Conservation (phyloP, 2,329 filamentous ascomycete species). For the Raffaelea deltoideospora region DNA sequence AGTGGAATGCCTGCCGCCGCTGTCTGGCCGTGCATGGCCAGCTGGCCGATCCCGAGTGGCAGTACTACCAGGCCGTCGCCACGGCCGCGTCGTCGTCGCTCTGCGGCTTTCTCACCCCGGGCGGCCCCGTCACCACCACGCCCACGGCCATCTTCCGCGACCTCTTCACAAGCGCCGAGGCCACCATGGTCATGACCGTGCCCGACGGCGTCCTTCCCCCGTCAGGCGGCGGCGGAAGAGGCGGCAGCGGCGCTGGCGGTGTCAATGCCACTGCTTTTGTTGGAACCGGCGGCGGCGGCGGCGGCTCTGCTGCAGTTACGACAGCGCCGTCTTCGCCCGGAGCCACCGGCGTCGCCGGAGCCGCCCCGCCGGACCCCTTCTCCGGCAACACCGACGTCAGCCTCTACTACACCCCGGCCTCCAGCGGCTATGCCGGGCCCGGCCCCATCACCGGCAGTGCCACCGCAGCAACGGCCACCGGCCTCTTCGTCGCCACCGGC, state of each 20-base stretch:
- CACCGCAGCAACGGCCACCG: slow-evolving; percentile 18
- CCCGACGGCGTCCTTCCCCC: too few relatives aligned
- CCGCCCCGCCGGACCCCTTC: slow-evolving; percentile 5
- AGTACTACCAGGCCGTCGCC: slow-evolving; percentile 19
- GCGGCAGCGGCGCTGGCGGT: too few relatives aligned
- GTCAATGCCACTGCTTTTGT: too few relatives aligned
- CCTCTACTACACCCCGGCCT: slow-evolving; percentile 23
- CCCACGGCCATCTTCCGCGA: slow-evolving; percentile 20
- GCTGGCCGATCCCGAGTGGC: slow-evolving; percentile 17
- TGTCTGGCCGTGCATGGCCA: slow-evolving; percentile 25
- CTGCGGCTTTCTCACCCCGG: slow-evolving; percentile 13
- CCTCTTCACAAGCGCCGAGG: slow-evolving; percentile 18
- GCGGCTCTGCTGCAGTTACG: too few relatives aligned
- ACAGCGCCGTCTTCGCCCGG: too few relatives aligned
- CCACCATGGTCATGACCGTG: slow-evolving; percentile 11
- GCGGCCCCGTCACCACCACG: slow-evolving; percentile 8
- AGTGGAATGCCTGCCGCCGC: slow-evolving; percentile 24
- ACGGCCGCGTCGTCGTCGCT: slow-evolving; percentile 18
- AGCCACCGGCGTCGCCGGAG: too few relatives aligned
- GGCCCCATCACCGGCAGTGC: slow-evolving; percentile 26
- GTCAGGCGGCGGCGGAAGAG: too few relatives aligned
- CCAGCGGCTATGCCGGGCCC: slow-evolving; percentile 12
- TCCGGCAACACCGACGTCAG: slow-evolving; percentile 21
- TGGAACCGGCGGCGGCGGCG: too few relatives aligned
- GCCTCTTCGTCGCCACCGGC: slow-evolving; percentile 5